Conservation (phyloP, 345 rosid genomes). For the Citrus sp. region DNA sequence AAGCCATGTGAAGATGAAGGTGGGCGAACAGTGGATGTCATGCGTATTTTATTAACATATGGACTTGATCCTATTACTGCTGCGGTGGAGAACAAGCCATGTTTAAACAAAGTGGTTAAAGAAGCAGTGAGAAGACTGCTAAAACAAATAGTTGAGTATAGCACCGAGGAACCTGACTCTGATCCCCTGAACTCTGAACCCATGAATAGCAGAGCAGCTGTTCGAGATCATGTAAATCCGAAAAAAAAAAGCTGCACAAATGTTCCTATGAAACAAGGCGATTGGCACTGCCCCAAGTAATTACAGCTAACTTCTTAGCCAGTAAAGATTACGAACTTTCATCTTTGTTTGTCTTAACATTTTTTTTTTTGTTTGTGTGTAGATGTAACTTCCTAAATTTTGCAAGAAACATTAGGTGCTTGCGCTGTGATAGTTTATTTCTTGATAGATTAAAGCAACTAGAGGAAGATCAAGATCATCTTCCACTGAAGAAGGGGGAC, state of each 20-base stretch:
- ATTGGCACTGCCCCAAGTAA: slow-evolving; percentile 85
- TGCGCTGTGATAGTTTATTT: slow-evolving; percentile 54
- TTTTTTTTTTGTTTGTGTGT: not conserved
- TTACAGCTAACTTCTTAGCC: not conserved
- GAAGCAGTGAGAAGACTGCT: slow-evolving; percentile 65
- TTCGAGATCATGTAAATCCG: slow-evolving; percentile 3
- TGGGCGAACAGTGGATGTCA: slow-evolving; percentile 76
- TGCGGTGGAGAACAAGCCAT: slow-evolving; percentile 53
- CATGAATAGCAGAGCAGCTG: slow-evolving; percentile 7
- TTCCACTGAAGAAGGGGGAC: slow-evolving; percentile 88
- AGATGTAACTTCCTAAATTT: slow-evolving; percentile 87
- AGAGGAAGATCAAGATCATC: slow-evolving; percentile 61
- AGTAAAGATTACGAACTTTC: not conserved
- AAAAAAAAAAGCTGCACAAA: slow-evolving; percentile 25
- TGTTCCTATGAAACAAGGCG: slow-evolving; percentile 59
- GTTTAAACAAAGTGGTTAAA: slow-evolving; percentile 56
- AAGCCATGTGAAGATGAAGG: slow-evolving; percentile 62
- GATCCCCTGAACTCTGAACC: slow-evolving; percentile 14
- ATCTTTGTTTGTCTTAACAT: not conserved
- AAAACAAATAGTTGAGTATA: slow-evolving; percentile 52
- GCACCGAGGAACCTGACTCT: slow-evolving; percentile 35
- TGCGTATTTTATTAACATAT: slow-evolving; percentile 68
- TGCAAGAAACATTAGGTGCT: slow-evolving; percentile 75
- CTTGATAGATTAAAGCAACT: slow-evolving; percentile 64
- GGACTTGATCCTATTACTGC: slow-evolving; percentile 55